Conservation (phyloP, 2,329 filamentous ascomycete species). For the Podosphaera fusca region DNA sequence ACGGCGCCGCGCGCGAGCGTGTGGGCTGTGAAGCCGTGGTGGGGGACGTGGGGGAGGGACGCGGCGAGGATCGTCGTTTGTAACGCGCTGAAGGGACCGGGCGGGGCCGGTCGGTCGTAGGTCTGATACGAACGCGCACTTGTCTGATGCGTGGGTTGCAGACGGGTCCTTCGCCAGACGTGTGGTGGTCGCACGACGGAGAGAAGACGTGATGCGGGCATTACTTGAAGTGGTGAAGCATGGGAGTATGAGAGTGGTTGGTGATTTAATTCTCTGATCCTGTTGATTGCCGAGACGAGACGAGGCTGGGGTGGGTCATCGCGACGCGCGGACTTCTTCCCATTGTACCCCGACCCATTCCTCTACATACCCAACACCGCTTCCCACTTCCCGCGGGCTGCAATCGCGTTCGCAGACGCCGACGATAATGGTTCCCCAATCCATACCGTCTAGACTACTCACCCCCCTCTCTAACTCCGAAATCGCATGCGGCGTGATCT, state of each 20-base stretch:
- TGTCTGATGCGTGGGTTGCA: not conserved
- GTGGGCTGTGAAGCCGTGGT: conserved; percentile 56
- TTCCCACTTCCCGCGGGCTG: conserved; percentile 32
- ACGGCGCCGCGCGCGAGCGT: conserved; percentile 56
- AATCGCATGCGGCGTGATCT: conserved; percentile 80
- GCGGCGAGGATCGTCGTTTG: conserved; percentile 61
- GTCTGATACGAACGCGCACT: conserved; percentile 33
- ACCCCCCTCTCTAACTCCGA: conserved; percentile 65
- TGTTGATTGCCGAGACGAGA: not conserved
- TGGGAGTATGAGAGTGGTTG: not conserved
- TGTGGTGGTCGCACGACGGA: not conserved
- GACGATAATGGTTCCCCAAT: conserved; percentile 86
- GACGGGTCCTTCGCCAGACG: not conserved
- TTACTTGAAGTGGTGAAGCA: not conserved
- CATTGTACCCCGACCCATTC: conserved; percentile 98
- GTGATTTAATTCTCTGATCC: not conserved
- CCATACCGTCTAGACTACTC: conserved; percentile 58
- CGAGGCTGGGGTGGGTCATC: not conserved
- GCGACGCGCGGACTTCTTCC: conserved; percentile 41
- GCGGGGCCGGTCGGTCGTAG: conserved; percentile 36
- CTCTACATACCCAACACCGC: conserved; percentile 57
- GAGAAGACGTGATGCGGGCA: not conserved
- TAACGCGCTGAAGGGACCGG: conserved; percentile 37
- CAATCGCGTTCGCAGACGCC: conserved; percentile 71
- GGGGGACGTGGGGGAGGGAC: conserved; percentile 56